Conservation (phyloP, 768 basidiomycete genomes). For the Tulasnella sp. region DNA sequence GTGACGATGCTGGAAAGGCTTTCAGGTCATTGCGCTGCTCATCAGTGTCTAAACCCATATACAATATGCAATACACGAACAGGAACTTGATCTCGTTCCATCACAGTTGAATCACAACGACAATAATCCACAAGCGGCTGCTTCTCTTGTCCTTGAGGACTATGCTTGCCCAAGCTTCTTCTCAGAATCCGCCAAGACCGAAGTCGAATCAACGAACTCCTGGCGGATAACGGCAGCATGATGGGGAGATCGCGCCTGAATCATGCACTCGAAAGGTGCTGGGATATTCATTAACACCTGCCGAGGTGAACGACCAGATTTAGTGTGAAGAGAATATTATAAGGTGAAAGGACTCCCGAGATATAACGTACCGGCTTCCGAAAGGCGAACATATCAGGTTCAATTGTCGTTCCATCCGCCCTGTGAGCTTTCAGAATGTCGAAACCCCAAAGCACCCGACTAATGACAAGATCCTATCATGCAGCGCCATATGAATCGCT, state of each 20-base stretch:
- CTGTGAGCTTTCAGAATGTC: conserved; percentile 2
- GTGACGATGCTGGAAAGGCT: too few species aligned
- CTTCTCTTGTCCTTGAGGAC: too few species aligned
- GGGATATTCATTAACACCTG: background rate
- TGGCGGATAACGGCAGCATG: conserved; percentile 6
- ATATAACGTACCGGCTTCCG: background rate
- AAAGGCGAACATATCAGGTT: background rate
- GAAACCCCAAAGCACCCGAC: conserved; percentile 6
- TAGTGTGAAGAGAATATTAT: too few species aligned
- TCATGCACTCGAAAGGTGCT: background rate
- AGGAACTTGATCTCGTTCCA: too few species aligned
- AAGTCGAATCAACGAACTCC: conserved; percentile 6
- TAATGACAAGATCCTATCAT: background rate
- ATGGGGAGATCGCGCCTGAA: background rate
- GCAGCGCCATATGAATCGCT: too few species aligned
- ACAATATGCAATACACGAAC: too few species aligned
- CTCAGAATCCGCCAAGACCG: background rate
- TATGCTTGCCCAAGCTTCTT: background rate
- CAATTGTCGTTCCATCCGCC: background rate
- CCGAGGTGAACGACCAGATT: too few species aligned
- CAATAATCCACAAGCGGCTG: too few species aligned
- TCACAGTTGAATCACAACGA: too few species aligned
- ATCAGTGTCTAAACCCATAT: too few species aligned
- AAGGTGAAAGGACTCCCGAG: too few species aligned
- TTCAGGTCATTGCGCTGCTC: too few species aligned